A percentile compares a stretch with the other conserved stretches of the same genome.
These are phyloP conservation scores for Clonostachys rhizophaga DNA, from an alignment of 2,329 filamentous ascomycete genomes.

Conservation along the genomic window DNA sequence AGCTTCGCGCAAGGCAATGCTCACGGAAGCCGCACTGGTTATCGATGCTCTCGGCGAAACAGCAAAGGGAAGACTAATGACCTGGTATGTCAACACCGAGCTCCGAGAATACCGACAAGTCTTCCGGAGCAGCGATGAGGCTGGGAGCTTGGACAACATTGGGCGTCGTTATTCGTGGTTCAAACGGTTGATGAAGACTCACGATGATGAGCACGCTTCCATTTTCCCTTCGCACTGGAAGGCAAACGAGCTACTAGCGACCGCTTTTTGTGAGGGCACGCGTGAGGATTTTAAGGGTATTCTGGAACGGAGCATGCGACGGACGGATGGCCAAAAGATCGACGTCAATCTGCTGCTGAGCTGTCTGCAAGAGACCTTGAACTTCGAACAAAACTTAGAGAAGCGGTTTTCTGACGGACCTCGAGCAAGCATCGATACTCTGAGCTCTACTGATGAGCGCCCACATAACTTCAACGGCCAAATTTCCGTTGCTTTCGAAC, in stretches of 20 bases:
- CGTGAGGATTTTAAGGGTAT: constrained; percentile 94
- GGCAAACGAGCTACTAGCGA: constrained; percentile 84
- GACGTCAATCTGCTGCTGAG: constrained; percentile 87
- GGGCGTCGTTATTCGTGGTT: constrained; percentile 95
- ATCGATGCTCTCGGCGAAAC: constrained; percentile 92
- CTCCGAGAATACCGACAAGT: constrained; percentile 93
- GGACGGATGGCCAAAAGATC: constrained; percentile 69
- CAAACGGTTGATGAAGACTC: constrained; percentile 88
- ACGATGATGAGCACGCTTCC: constrained; percentile 85
- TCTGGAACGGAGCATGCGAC: constrained; percentile 79
- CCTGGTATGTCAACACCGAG: constrained; percentile 98
- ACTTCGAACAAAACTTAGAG: constrained; percentile 93
- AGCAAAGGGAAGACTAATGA: constrained; percentile 75
- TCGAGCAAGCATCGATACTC: constrained; percentile 83
- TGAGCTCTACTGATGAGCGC: constrained; percentile 73
- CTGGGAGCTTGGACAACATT: constrained; percentile 94
- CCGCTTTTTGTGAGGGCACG: constrained; percentile 92
- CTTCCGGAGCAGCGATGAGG: constrained; percentile 94
- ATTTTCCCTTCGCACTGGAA: constrained; percentile 89
- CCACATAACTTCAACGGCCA: constrained; percentile 78
- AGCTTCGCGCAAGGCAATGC: constrained; percentile 58
- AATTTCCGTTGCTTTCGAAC: constrained; percentile 95
- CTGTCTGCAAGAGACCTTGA: constrained; percentile 90
- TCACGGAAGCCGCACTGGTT: constrained; percentile 85
- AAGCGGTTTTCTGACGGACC: constrained; percentile 70